phyloP scores from a whole-genome alignment of 345 rosid genomes.

The Psidium guajava region DNA sequence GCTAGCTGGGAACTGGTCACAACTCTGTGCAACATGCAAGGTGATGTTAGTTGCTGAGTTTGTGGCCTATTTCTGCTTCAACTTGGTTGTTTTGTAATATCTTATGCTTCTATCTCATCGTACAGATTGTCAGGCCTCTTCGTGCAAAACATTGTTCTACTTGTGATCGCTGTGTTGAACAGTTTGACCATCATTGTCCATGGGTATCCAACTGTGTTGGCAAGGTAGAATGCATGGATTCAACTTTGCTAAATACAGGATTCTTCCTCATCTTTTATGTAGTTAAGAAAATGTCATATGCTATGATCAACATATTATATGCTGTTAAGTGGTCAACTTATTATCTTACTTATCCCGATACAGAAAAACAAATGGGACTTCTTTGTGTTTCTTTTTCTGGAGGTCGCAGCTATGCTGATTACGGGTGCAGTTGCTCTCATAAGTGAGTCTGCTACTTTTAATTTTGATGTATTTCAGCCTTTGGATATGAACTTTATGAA shows the following conservation, averaged over 20 bases:
- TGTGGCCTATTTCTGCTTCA: slow-evolving; percentile 1
- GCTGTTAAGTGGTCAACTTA: background rate
- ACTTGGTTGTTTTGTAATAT: slow-evolving; percentile 1
- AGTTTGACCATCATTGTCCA: slow-evolving; percentile 98
- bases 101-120: background rate
- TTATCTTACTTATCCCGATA: slow-evolving; percentile 8
- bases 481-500: background rate
- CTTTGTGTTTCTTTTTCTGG: slow-evolving; percentile 74
- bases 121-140: slow-evolving; percentile 86
- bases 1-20: slow-evolving; percentile 96
- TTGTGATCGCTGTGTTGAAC: slow-evolving; percentile 93
- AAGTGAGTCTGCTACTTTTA: slow-evolving; percentile 40
- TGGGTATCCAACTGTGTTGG: slow-evolving; percentile 98
- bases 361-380: slow-evolving; percentile 99
- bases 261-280: background rate
- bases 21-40: slow-evolving; percentile 99
- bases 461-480: background rate
- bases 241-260: background rate
- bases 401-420: slow-evolving; percentile 78
- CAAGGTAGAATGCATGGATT: slow-evolving; percentile 43
- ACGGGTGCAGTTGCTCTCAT: slow-evolving; percentile 80
- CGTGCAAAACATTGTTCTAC: slow-evolving; percentile 98
- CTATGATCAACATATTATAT: background rate
- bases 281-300: background rate
- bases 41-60: slow-evolving; percentile 19